Base-by-base conservation (phyloP, 2,329 filamentous ascomycete species). In the Fusarium marasasianum region DNA sequence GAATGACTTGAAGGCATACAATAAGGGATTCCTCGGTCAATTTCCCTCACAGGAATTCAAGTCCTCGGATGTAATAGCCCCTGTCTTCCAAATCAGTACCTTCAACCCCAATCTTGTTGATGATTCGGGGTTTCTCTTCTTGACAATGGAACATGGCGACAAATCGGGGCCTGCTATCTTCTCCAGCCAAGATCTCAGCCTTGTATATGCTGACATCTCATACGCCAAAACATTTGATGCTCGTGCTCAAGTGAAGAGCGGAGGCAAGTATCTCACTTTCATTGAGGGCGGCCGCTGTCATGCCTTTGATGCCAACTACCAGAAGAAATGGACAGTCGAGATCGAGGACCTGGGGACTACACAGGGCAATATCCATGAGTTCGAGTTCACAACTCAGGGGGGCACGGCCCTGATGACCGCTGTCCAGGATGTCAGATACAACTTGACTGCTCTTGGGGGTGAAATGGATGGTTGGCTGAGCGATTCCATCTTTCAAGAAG, bases 401-500 rank as follows among this genome's bases (percentile, higher is more conserved):
- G 67, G 55, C 10, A 74, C 67, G n/a, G 75, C 64, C 50, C 64
- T 77, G 44, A 72, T 77, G 57, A 76, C 75, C 38, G 75, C 72
- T 18, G 75, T 72, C 17, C 75, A 77, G 51, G 75, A 77, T 53
- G 60, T 77, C 65, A 74, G 75, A 38, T 76, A 68, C 65, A 76
- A 77, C 53, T 48, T 77, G 61, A 74, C 75, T 15, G 48, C 38
- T 44, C 24, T 77, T 17, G 75, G 75, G 15, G 75, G 70, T 17
- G 73, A 68, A 18, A 51, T 74, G n/a, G 70, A 77, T 48, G 70
- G 72, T 13, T 74, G 75, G 66, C 43, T 77, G 40, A 77, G 62
- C 37, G 75, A 77, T 61, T 76, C 70, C 13, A 59, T 77, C 38
- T 77, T 77, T 17, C 75, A 77, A 51, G 75, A 77, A 43, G 68